Evolutionary conservation across 257 asterid genomes (phyloP), one percentile per base, ranked within the genome.

Genomic region (Petrea volubilis): DNA sequence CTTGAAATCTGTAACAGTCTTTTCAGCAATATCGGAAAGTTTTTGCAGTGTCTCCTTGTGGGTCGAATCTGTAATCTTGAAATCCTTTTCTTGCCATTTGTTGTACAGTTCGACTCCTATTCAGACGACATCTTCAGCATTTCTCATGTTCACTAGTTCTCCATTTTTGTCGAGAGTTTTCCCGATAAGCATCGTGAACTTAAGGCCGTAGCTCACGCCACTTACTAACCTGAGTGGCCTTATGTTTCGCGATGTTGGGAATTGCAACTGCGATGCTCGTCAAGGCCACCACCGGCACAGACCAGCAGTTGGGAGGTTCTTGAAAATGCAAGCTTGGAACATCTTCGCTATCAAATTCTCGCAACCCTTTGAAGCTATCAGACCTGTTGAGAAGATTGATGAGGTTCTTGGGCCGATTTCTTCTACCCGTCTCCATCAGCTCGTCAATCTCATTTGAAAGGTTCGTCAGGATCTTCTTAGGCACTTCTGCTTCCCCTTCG

Each of bases 261-360:
- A n/a, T n/a, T n/a, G n/a, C n/a, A n/a, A n/a, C n/a, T n/a, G n/a
- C n/a, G n/a, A n/a, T 69, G 68, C 75, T 51, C 53, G 80, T 62
- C 21, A 69, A 57, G 5, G 76, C 18, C 41, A 75, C 79, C 51
- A 70, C 14, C 1, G 56, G 33, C 9, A 67, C 49, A 21, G 53
- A 17, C 69, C 70, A 71, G 21, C 63, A 20, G 36, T 71, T 61
- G 7, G 64, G 63, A 23, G 18, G 70, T 38, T 61, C 71, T 18
- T 8, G 43, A 23, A 2, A 13, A 28, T 25, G 36, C n/a, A 36
- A 18, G 14, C 77, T 68, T 64, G 41, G 38, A 64, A 64, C 31
- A 7, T 28, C 9, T 28, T 28, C 14, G n/a, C 12, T n/a, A 15
- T 71, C 76, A 36, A 61, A 71, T 49, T 40, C 46, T 6, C 52